Percentiles rank a stretch among this genome's conserved stretches.
phyloP scores from a whole-genome alignment of 2,329 filamentous ascomycete species.

The Fusarium austroafricanum region DNA sequence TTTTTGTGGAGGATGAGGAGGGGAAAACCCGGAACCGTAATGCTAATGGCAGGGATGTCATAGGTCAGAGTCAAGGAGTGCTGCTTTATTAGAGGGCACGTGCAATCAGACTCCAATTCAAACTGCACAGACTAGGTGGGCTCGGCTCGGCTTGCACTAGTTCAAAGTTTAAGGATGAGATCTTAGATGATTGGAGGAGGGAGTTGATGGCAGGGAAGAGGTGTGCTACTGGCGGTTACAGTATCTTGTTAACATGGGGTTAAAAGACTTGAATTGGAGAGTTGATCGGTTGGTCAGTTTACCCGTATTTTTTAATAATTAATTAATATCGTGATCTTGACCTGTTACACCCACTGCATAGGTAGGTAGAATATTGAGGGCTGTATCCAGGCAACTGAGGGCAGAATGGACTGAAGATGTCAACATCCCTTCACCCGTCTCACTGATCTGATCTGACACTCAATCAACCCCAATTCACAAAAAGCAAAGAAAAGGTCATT shows the following conservation, averaged over 20 bases:
- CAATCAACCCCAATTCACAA: slow-evolving; percentile 1
- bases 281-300: neutral
- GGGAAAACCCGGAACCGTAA: slow-evolving; percentile 4
- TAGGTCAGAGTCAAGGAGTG: slow-evolving; percentile 41
- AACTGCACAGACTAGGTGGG: neutral
- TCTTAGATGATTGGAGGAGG: slow-evolving; percentile 27
- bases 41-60: slow-evolving; percentile 53
- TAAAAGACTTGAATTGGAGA: neutral
- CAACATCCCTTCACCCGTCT: slow-evolving; percentile 7
- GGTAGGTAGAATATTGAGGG: too few relatives aligned
- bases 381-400: too few relatives aligned
- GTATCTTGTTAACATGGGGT: slow-evolving; percentile 7
- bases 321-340: neutral
- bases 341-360: neutral
- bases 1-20: slow-evolving; percentile 22
- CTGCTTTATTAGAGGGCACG: slow-evolving; percentile 39
- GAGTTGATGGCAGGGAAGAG: slow-evolving; percentile 9
- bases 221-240: slow-evolving; percentile 19
- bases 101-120: neutral
- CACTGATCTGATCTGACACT: neutral
- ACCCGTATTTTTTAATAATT: neutral
- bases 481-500: slow-evolving; percentile 17
- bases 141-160: slow-evolving; percentile 33
- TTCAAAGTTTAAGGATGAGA: slow-evolving; percentile 9
- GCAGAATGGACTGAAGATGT: too few relatives aligned